These are phyloP conservation scores for Suhomyces choctaworum DNA, from an alignment of 1,139 yeast species.

Conservation along the genomic window DNA sequence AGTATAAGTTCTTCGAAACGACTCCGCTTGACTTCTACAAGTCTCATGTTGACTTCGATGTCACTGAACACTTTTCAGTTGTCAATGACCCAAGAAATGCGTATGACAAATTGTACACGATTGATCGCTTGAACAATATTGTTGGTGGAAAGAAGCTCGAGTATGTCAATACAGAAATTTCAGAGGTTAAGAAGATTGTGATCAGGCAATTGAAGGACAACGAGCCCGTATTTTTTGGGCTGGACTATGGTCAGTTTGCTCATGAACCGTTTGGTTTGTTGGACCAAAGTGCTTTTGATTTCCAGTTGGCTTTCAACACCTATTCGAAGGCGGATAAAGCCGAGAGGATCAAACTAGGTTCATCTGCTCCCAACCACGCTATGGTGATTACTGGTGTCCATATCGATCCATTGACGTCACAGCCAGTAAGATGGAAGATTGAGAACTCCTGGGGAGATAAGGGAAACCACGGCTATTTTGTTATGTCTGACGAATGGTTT, in stretches of 20 bases:
- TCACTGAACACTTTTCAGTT: constrained; percentile 58
- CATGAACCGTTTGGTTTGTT: constrained; percentile 63
- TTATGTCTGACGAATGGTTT: constrained; percentile 83
- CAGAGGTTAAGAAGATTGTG: constrained; percentile 57
- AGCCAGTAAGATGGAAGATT: constrained; percentile 76
- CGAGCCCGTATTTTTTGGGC: constrained; percentile 81
- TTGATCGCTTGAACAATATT: constrained; percentile 73
- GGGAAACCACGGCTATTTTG: constrained; percentile 73
- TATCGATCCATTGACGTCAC: constrained; percentile 34
- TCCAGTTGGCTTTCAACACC: constrained; percentile 62
- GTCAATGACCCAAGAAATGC: constrained; percentile 80
- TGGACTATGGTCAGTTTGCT: constrained; percentile 77
- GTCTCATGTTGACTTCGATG: constrained; percentile 54
- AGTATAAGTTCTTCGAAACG: constrained; percentile 50
- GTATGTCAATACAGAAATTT: constrained; percentile 66
- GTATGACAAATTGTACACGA: constrained; percentile 60
- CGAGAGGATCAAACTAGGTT: constrained; percentile 54
- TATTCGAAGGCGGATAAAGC: constrained; percentile 48
- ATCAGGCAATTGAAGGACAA: constrained; percentile 66
- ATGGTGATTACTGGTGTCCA: constrained; percentile 81
- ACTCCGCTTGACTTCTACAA: constrained; percentile 66
- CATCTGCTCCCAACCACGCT: constrained; percentile 81
- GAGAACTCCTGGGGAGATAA: constrained; percentile 87
- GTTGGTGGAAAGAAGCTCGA: constrained; percentile 65
- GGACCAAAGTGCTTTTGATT: constrained; percentile 69